phyloP scores from a whole-genome alignment of 495 filamentous ascomycete species.

The Neurospora hispaniola region DNA sequence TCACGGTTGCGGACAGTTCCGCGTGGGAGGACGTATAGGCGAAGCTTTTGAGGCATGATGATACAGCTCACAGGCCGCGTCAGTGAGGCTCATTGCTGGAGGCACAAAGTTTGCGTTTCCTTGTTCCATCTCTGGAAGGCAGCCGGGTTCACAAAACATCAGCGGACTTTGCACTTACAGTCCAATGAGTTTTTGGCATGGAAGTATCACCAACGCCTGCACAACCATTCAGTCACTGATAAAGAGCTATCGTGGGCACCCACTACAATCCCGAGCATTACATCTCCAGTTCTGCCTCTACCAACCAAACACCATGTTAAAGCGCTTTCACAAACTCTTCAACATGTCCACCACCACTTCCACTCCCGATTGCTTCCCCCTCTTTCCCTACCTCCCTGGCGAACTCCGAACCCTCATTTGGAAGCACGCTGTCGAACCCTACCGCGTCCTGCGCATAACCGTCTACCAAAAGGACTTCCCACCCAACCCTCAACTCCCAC shows the following conservation, averaged over 20 bases:
- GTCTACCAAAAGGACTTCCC: background rate
- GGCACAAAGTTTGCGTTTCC: background rate
- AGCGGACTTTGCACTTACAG: background rate
- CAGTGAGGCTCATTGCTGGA: background rate
- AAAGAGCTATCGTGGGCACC: background rate
- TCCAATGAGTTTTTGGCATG: background rate
- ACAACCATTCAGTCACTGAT: background rate
- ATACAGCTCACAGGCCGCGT: background rate
- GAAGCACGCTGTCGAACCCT: background rate
- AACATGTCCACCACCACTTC: background rate
- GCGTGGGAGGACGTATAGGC: background rate
- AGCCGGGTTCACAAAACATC: background rate
- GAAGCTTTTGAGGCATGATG: background rate
- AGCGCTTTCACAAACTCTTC: background rate
- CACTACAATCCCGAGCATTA: background rate
- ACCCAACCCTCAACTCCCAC: background rate
- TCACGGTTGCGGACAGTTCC: constrained; percentile 15
- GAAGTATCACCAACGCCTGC: background rate
- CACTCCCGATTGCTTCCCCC: background rate
- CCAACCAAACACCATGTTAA: background rate
- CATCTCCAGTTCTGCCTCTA: background rate
- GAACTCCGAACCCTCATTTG: background rate
- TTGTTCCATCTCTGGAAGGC: background rate
- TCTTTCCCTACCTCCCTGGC: background rate
- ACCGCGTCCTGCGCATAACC: background rate